These are phyloP conservation scores for Lachancea mirantina DNA, from an alignment of 805 yeast genomes.

Conservation along the genomic window DNA sequence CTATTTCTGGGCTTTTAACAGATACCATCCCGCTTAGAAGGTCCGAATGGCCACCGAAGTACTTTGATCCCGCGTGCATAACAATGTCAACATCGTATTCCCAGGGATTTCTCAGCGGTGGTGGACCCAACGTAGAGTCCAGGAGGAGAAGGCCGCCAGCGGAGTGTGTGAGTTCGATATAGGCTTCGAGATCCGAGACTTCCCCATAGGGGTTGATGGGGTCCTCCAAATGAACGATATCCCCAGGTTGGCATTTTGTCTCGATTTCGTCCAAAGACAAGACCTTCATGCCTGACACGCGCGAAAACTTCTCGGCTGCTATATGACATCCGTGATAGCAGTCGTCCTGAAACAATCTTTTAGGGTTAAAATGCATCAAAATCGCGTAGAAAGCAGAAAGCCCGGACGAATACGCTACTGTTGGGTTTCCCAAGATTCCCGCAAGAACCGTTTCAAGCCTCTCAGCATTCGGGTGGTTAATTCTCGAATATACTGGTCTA, in stretches of 20 bases:
- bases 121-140: constrained; percentile 92
- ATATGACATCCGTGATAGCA: constrained; percentile 85
- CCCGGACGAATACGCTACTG: constrained; percentile 71
- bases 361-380: constrained; percentile 64
- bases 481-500: constrained; percentile 57
- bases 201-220: constrained; percentile 83
- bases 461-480: constrained; percentile 64
- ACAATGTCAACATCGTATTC: constrained; percentile 78
- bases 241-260: constrained; percentile 46
- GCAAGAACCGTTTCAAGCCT: constrained; percentile 62
- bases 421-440: constrained; percentile 52
- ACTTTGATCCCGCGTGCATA: constrained; percentile 91
- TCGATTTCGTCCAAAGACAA: constrained; percentile 44
- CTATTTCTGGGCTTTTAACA: constrained; percentile 47
- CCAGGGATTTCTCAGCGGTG: constrained; percentile 79
- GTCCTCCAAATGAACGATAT: constrained; percentile 75
- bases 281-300: constrained; percentile 52
- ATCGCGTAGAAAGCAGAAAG: constrained; percentile 74
- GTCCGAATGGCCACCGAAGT: constrained; percentile 94
- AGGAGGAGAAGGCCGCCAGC: constrained; percentile 67
- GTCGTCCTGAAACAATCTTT: constrained; percentile 62
- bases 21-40: constrained; percentile 73
- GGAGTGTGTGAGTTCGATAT: constrained; percentile 64
- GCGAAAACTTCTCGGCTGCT: constrained; percentile 52
- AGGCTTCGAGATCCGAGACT: constrained; percentile 52